A percentile compares a stretch with the other conserved stretches of the same genome.
These are phyloP conservation scores for Populus pruinosa DNA, from an alignment of 345 rosid species.

Conservation along the genomic window DNA sequence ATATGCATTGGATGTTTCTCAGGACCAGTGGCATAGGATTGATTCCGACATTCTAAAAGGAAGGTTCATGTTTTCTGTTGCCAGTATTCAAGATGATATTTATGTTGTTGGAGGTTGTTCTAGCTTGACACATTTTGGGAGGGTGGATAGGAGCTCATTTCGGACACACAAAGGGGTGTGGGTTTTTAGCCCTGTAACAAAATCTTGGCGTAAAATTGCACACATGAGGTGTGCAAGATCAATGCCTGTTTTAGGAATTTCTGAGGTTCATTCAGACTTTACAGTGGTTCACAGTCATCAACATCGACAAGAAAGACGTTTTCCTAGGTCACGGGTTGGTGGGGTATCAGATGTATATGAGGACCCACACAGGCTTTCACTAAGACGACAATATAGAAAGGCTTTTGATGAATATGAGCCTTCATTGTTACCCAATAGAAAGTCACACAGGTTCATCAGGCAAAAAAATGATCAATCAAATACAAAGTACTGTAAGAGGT, in stretches of 20 bases:
- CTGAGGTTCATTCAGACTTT: constrained; percentile 62
- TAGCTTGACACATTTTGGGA: constrained; percentile 55
- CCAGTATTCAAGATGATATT: constrained; percentile 66
- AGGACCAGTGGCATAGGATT: constrained; percentile 74
- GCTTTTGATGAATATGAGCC: constrained; percentile 51
- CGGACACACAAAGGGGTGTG: constrained; percentile 80
- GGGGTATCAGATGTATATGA: constrained; percentile 85
- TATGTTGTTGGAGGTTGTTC: constrained; percentile 90
- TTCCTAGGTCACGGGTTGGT: constrained; percentile 57
- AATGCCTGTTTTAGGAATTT: constrained; percentile 66
- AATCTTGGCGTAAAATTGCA: constrained; percentile 75
- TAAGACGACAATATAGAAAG: constrained; percentile 62
- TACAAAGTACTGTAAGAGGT: constrained; percentile 46
- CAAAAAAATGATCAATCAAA: constrained; percentile 54
- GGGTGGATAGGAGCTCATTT: constrained; percentile 72
- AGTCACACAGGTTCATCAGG: constrained; percentile 45
- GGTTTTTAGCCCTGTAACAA: constrained; percentile 71
- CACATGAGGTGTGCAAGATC: constrained; percentile 90
- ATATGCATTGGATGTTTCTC: constrained; percentile 70
- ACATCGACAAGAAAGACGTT: constrained; percentile 67
- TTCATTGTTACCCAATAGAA: constrained; percentile 35
- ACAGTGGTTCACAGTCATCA: constrained; percentile 47
- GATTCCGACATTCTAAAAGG: constrained; percentile 66
- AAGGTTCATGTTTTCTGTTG: constrained; percentile 82
- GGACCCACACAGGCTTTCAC: constrained; percentile 92